Base-by-base conservation (phyloP, 78 protist genomes). In the Speleostelium caveatum region DNA sequence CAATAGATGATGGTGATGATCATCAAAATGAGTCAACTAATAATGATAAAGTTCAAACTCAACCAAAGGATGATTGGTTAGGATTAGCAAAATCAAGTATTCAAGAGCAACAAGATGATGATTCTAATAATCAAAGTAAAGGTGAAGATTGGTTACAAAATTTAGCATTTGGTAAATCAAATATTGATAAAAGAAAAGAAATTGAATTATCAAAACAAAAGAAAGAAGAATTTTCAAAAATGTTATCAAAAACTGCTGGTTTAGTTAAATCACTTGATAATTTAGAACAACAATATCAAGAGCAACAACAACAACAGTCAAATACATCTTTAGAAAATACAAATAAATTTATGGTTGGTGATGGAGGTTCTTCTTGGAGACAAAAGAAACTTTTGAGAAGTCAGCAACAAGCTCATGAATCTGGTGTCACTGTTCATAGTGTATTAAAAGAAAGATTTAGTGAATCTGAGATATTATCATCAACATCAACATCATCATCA, bases 331-430 rank as follows among this genome's bases (percentile, higher is more conserved):
- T 65, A 66, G 2, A 28, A 28, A 33, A 24, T 3, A 10, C 39
- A 3, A 22, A 24, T 33, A 33, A 65, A 51, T 79, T 24, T 36
- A 17, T 83, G 0, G 91, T 83, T 21, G 91, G 91, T 26, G 91
- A 83, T 83, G 91, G 91, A 16, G 91, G 91, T 45, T 74, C 91
- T 2, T 30, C 67, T 41, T 83, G 91, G 91, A 83, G 79, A 83
- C 73, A 68, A 35, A 83, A 60, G 41, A 83, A 83, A 24, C 10
- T 83, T 12, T 42, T 71, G 21, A 59, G 91, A 68, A 42, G 79
- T 59, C 67, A 69, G 12, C 79, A 83, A 69, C 77, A 69, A 30
- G 77, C 91, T 16, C 30, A n/a, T n/a, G 91, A 83, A 53, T 30
- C 17, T 21, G 87, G 75, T 66, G 38, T 22, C 0, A 38, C 53